phyloP scores from a whole-genome alignment of 1,139 yeast genomes.

The Taphrina deformans region DNA sequence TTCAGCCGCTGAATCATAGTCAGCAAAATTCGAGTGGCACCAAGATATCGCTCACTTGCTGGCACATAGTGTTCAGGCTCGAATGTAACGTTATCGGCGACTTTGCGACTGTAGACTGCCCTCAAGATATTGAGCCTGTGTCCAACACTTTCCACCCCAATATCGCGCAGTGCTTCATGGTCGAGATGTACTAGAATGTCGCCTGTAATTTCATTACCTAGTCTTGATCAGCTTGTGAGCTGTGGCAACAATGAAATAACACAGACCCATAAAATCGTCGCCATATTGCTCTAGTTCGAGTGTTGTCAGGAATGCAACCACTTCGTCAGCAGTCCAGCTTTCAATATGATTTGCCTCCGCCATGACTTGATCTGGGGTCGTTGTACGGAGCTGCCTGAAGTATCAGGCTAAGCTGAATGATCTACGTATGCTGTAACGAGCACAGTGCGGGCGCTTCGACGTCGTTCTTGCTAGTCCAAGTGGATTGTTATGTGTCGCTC shows the following conservation, averaged over 20 bases:
- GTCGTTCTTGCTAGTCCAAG: too few species aligned
- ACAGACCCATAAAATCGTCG: constrained; percentile 34
- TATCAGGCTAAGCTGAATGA: too few species aligned
- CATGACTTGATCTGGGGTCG: not conserved
- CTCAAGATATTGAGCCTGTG: constrained; percentile 48
- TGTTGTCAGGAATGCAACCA: constrained; percentile 37
- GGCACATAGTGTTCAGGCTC: constrained; percentile 44
- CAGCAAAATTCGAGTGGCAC: not conserved
- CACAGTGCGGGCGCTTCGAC: too few species aligned
- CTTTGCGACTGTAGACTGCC: constrained; percentile 45
- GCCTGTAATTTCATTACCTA: constrained; percentile 48
- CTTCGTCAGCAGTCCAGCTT: constrained; percentile 40
- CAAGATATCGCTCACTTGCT: not conserved
- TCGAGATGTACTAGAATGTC: constrained; percentile 49
- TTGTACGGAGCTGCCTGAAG: not conserved
- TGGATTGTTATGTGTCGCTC: not conserved
- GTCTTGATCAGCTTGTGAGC: not conserved
- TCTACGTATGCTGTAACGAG: too few species aligned
- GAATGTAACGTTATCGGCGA: constrained; percentile 42
- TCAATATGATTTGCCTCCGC: constrained; percentile 28
- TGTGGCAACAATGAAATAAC: too few species aligned
- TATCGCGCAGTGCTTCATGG: constrained; percentile 47
- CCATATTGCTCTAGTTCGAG: constrained; percentile 38
- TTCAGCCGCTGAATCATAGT: constrained; percentile 2
- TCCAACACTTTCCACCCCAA: constrained; percentile 49